phyloP scores from a whole-genome alignment of 768 basidiomycete genomes.

The Tephrocybe rancida region DNA sequence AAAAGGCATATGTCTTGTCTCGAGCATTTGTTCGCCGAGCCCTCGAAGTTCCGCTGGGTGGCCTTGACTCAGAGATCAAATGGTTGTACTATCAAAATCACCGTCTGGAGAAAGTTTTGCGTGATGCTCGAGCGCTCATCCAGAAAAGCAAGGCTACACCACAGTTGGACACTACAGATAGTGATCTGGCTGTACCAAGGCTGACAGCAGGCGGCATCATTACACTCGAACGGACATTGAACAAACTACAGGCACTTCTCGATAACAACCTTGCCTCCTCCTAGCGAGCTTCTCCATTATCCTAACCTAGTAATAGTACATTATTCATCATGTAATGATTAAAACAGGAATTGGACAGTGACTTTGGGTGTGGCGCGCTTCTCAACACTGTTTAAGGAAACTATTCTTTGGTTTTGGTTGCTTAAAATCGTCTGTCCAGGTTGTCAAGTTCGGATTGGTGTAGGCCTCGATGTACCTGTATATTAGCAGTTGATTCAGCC shows the following conservation, averaged over 20 bases:
- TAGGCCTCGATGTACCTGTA: constrained; percentile 70
- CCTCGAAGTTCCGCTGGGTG: constrained; percentile 74
- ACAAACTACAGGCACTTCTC: constrained; percentile 56
- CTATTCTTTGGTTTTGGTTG: constrained; percentile 73
- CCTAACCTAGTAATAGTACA: neutral
- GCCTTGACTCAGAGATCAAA: constrained; percentile 70
- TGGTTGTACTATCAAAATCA: constrained; percentile 71
- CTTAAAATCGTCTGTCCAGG: constrained; percentile 65
- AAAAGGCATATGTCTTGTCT: constrained; percentile 91
- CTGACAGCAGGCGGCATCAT: constrained; percentile 81
- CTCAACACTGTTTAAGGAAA: constrained; percentile 61
- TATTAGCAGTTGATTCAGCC: neutral
- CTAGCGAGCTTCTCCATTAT: neutral
- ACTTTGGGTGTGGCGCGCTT: neutral
- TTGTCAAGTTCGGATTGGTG: constrained; percentile 78
- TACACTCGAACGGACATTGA: constrained; percentile 73
- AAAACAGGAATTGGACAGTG: neutral
- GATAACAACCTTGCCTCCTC: constrained; percentile 16
- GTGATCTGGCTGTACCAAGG: constrained; percentile 65
- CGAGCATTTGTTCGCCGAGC: constrained; percentile 90
- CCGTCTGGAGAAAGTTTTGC: constrained; percentile 69
- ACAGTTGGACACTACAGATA: constrained; percentile 31
- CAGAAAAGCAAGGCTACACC: constrained; percentile 58
- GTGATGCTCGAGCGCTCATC: constrained; percentile 63
- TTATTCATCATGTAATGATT: neutral